Percentiles rank a stretch among this genome's conserved stretches.
Conservation (phyloP, 441 rosid species). For the Populus hybrid region DNA sequence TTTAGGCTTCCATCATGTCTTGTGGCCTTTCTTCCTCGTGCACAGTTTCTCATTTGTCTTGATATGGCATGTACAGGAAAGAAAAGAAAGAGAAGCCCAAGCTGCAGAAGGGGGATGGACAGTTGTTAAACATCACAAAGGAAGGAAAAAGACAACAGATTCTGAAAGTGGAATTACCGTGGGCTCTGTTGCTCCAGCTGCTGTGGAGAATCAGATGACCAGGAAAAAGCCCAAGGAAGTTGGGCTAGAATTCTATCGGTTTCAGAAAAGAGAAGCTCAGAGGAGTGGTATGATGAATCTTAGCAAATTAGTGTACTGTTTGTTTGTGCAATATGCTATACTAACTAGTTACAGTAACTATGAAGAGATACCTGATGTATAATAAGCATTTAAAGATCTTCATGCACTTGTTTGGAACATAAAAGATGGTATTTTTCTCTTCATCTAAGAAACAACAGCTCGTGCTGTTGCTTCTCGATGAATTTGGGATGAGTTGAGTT, state of each 20-base stretch:
- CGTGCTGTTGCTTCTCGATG: not conserved
- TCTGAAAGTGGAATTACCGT: conserved; percentile 58
- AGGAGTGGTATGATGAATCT: conserved; percentile 55
- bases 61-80: conserved; percentile 46
- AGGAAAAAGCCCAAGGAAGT: conserved; percentile 73
- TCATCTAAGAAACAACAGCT: not conserved
- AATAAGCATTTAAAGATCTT: not conserved
- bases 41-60: conserved; percentile 11
- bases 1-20: not conserved
- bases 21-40: not conserved
- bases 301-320: not conserved
- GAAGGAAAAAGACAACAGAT: conserved; percentile 74
- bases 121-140: conserved; percentile 66
- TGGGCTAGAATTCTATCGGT: conserved; percentile 77
- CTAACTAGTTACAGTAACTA: not conserved
- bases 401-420: not conserved
- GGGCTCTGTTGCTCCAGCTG: conserved; percentile 66
- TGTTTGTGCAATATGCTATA: not conserved
- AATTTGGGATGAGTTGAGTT: not conserved
- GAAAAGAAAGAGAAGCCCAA: conserved; percentile 59
- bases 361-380: not conserved
- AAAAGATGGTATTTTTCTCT: not conserved
- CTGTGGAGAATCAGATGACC: conserved; percentile 49
- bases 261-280: conserved; percentile 82
- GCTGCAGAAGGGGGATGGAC: conserved; percentile 80